Conservation (phyloP, 176 grass and related monocot species). For the Ampelocalamus luodianensis region DNA sequence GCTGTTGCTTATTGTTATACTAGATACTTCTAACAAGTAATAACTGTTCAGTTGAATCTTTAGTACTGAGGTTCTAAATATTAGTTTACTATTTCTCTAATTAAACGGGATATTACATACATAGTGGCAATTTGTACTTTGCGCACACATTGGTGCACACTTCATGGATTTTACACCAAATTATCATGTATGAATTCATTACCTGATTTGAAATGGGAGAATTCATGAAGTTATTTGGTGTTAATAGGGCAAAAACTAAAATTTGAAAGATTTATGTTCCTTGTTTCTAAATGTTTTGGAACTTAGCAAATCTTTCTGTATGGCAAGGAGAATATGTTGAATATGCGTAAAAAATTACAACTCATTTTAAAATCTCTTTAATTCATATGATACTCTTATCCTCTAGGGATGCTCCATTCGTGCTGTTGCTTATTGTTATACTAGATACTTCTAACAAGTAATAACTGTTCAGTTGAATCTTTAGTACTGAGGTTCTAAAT, state of each 20-base stretch:
- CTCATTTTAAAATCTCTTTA: neutral
- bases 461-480: neutral
- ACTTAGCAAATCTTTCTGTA: neutral
- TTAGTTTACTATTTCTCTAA: neutral
- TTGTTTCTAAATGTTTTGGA: neutral
- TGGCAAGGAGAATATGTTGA: neutral
- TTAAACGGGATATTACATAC: too few species aligned
- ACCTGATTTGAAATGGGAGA: too few species aligned
- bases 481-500: neutral
- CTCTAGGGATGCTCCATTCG: neutral
- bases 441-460: neutral
- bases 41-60: neutral
- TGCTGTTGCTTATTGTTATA: constrained; percentile 26
- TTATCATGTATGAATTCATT: neutral
- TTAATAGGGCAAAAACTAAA: constrained; percentile 13
- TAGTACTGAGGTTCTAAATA: neutral
- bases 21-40: neutral
- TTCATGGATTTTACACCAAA: constrained; percentile 24
- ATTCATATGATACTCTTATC: neutral
- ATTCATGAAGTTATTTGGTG: neutral
- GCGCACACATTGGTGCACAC: neutral
- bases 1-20: constrained; percentile 18
- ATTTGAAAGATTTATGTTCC: neutral
- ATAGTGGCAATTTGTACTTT: neutral
- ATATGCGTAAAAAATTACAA: neutral